These are phyloP conservation scores for Suillus occidentalis DNA, from an alignment of 768 basidiomycete genomes.

Conservation along the genomic window DNA sequence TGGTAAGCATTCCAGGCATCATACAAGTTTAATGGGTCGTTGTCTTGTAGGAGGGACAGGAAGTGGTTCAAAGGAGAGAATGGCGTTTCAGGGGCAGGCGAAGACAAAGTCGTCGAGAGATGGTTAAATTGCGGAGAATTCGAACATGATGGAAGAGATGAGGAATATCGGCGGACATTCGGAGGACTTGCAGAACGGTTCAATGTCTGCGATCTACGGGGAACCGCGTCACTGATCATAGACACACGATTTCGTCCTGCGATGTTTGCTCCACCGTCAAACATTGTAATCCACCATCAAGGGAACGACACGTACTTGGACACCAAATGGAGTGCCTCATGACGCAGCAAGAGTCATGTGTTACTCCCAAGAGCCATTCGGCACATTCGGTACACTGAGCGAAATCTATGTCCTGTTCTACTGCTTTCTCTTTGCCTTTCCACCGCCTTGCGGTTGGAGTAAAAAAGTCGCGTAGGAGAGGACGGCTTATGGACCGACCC, in stretches of 20 bases:
- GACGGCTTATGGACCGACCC: slow-evolving; percentile 29
- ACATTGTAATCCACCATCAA: neutral
- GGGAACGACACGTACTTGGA: slow-evolving; percentile 40
- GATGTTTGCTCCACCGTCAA: neutral
- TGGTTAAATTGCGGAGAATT: slow-evolving; percentile 11
- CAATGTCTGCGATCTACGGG: slow-evolving; percentile 21
- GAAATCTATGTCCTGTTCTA: slow-evolving; percentile 29
- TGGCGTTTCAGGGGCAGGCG: slow-evolving; percentile 8
- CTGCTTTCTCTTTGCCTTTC: slow-evolving; percentile 55
- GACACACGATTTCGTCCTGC: slow-evolving; percentile 36
- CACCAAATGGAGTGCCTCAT: slow-evolving; percentile 49
- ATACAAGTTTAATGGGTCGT: slow-evolving; percentile 33
- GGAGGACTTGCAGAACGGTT: slow-evolving; percentile 16
- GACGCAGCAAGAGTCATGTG: slow-evolving; percentile 47
- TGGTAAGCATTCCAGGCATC: slow-evolving; percentile 42
- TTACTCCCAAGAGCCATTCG: slow-evolving; percentile 3
- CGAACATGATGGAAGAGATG: slow-evolving; percentile 17
- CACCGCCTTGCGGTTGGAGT: slow-evolving; percentile 49
- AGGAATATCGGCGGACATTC: slow-evolving; percentile 23
- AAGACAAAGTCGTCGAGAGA: slow-evolving; percentile 10
- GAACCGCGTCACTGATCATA: slow-evolving; percentile 37
- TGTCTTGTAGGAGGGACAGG: slow-evolving; percentile 19
- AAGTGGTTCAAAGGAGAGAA: slow-evolving; percentile 12
- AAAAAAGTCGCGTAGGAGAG: slow-evolving; percentile 51
- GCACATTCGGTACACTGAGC: slow-evolving; percentile 23